A percentile compares a stretch with the other conserved stretches of the same genome.
Conservation (phyloP, 1,139 yeast genomes). For the Taiozyma sp. region DNA sequence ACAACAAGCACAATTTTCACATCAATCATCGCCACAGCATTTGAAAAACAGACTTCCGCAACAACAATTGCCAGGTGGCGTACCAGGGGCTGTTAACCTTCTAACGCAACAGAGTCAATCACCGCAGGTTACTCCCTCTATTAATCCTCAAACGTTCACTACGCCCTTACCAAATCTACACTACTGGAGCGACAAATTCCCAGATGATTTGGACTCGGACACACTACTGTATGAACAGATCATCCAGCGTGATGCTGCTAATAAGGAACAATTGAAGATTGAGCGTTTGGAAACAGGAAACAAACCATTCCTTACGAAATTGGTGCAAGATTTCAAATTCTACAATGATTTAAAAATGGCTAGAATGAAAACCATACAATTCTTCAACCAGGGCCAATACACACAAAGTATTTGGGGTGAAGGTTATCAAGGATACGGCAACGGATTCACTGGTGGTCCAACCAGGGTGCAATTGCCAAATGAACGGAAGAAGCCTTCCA, state of each 20-base stretch:
- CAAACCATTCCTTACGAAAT: conserved; percentile 35
- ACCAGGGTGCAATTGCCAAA: conserved; percentile 62
- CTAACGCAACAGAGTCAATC: conserved; percentile 9
- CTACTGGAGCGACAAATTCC: conserved; percentile 54
- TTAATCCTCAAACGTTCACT: conserved; percentile 12
- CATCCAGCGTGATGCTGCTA: conserved; percentile 44
- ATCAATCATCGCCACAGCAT: background rate
- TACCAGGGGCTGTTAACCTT: conserved; percentile 14
- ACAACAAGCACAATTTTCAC: conserved; percentile 2
- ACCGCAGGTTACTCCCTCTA: conserved; percentile 9
- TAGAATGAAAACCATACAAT: conserved; percentile 61
- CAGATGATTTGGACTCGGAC: conserved; percentile 39
- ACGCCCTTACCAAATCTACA: conserved; percentile 25
- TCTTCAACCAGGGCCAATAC: conserved; percentile 35
- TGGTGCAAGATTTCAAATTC: conserved; percentile 42
- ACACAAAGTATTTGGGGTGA: conserved; percentile 86
- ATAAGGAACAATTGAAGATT: conserved; percentile 28
- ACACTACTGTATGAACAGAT: conserved; percentile 54
- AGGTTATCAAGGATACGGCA: conserved; percentile 93
- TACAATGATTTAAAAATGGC: conserved; percentile 40
- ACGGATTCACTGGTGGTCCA: conserved; percentile 72
- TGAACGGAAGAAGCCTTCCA: conserved; percentile 40
- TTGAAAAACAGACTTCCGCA: conserved; percentile 8
- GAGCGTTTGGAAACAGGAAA: conserved; percentile 33
- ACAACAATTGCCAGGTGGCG: conserved; percentile 17